Conservation (phyloP, 2,329 filamentous ascomycete genomes). For the Penicillium italicum region DNA sequence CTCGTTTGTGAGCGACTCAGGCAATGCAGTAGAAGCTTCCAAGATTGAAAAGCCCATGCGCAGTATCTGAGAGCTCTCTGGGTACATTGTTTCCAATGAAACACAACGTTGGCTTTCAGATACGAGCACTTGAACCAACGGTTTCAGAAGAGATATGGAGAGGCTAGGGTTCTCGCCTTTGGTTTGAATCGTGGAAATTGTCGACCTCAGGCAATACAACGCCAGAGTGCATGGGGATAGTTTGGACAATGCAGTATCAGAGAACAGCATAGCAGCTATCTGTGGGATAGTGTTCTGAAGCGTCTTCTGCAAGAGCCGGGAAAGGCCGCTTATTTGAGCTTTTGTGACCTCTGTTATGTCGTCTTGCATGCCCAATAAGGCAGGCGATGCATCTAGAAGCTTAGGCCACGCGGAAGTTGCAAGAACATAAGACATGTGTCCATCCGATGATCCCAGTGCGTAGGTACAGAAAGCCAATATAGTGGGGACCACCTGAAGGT, state of each 20-base stretch:
- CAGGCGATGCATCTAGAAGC: conserved; percentile 28
- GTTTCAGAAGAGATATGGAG: conserved; percentile 25
- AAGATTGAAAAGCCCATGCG: conserved; percentile 35
- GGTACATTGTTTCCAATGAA: not conserved
- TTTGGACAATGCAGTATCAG: conserved; percentile 13
- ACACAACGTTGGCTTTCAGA: conserved; percentile 7
- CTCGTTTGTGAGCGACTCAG: conserved; percentile 25
- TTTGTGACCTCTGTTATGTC: conserved; percentile 28
- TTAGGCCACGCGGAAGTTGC: conserved; percentile 31
- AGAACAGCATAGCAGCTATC: conserved; percentile 26
- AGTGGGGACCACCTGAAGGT: conserved; percentile 50
- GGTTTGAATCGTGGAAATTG: conserved; percentile 32
- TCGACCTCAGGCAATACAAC: conserved; percentile 33
- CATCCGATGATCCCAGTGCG: conserved; percentile 28
- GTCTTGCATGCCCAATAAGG: conserved; percentile 28
- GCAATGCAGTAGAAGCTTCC: conserved; percentile 36
- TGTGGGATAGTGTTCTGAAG: conserved; percentile 27
- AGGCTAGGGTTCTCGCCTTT: conserved; percentile 31
- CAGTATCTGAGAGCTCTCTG: conserved; percentile 24
- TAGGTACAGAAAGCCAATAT: conserved; percentile 35
- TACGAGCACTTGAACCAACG: conserved; percentile 31
- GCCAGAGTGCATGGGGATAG: conserved; percentile 34
- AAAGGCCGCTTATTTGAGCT: conserved; percentile 23
- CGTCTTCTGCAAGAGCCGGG: conserved; percentile 30
- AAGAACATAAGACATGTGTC: conserved; percentile 28